Evolutionary conservation across 129 eudicot species (phyloP).

Genomic region (Flaveria linearis): DNA sequence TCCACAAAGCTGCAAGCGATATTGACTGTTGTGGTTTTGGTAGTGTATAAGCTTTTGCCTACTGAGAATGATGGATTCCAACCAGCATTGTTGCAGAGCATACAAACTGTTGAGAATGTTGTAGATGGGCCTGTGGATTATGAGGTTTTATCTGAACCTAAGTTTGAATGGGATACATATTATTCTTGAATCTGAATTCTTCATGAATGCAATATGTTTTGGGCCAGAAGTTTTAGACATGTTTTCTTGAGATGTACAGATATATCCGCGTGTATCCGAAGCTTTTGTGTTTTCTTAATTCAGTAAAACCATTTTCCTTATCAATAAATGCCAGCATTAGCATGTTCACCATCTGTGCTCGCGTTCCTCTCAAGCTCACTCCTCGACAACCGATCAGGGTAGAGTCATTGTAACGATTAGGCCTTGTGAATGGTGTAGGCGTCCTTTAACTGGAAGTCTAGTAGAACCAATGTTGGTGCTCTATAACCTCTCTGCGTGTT

Average conservation of each 20-base stretch:
- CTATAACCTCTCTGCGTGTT: too few relatives aligned
- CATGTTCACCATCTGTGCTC: too few relatives aligned
- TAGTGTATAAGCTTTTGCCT: conserved; percentile 81
- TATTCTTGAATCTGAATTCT: conserved; percentile 44
- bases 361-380: too few relatives aligned
- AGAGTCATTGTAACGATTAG: too few relatives aligned
- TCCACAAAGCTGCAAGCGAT: conserved; percentile 92
- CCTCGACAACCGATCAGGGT: too few relatives aligned
- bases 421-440: too few relatives aligned
- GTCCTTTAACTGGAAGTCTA: too few relatives aligned
- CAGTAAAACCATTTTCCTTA: neutral
- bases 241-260: conserved; percentile 30
- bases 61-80: conserved; percentile 63
- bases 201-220: neutral
- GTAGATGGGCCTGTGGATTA: conserved; percentile 84
- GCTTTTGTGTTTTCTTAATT: conserved; percentile 4
- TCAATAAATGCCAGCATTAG: neutral
- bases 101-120: conserved; percentile 80
- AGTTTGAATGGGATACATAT: conserved; percentile 91
- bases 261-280: conserved; percentile 25
- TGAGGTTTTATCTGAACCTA: conserved; percentile 84
- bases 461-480: neutral
- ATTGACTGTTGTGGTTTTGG: conserved; percentile 73
- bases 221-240: conserved; percentile 10
- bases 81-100: conserved; percentile 75